phyloP scores from a whole-genome alignment of 345 rosid genomes.

The Corchorus capsularis region DNA sequence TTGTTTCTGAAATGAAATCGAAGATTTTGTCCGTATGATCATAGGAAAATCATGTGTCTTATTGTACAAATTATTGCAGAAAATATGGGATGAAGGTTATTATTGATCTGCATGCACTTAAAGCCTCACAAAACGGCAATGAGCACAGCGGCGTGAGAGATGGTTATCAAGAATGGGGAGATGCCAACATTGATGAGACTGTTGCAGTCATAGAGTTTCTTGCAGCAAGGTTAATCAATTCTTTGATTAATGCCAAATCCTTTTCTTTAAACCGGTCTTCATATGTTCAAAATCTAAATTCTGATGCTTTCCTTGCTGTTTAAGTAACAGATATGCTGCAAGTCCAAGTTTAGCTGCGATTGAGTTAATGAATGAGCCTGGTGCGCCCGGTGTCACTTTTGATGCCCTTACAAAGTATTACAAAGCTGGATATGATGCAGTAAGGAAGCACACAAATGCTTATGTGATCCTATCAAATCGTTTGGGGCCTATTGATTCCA shows the following conservation, averaged over 20 bases:
- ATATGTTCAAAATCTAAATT: background rate
- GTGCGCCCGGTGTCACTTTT: slow-evolving; percentile 23
- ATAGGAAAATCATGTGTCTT: no score
- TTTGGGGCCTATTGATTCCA: slow-evolving; percentile 26
- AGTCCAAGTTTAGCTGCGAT: slow-evolving; percentile 31
- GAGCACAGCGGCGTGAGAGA: slow-evolving; percentile 40
- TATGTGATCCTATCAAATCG: slow-evolving; percentile 41
- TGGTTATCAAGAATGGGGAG: slow-evolving; percentile 49
- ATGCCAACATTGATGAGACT: slow-evolving; percentile 33
- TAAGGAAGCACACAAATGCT: slow-evolving; percentile 37
- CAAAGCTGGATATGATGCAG: slow-evolving; percentile 37
- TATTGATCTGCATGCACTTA: slow-evolving; percentile 36
- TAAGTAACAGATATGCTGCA: slow-evolving; percentile 18
- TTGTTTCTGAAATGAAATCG: background rate
- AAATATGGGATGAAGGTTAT: slow-evolving; percentile 35
- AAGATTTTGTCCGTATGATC: no score
- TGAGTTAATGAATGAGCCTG: slow-evolving; percentile 48
- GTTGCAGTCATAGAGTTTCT: slow-evolving; percentile 42
- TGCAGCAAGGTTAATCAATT: slow-evolving; percentile 27
- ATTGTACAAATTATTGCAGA: slow-evolving; percentile 9
- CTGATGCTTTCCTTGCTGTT: background rate
- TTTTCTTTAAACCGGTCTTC: background rate
- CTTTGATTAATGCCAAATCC: no score
- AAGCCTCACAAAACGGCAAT: slow-evolving; percentile 39
- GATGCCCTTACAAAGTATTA: slow-evolving; percentile 35